Base-by-base conservation (phyloP, 192 early-diverging fungal species). In the Physocladia obscura region DNA sequence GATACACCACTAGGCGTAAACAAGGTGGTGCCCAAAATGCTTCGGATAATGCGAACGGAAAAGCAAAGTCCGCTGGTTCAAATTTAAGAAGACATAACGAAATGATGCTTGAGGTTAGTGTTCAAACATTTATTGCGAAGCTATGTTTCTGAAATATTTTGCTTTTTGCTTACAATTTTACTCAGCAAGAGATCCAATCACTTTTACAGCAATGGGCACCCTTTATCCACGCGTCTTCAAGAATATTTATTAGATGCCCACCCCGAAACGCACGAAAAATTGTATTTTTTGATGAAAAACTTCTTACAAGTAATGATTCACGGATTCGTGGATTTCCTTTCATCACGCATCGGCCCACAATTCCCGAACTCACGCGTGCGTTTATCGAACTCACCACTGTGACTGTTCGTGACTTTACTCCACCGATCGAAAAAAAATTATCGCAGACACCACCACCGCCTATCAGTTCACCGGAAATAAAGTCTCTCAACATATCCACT, bases 1-100 rank as follows among this genome's bases (percentile, higher is more conserved):
- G 97, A 37, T 99, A 99, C 77, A 99, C 97, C 3, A 96, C 94
- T 3, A 88, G 97, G 35, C 80, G 90, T 59, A 97, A 98, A 69
- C 97, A 99, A 75, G 97, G 97, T 70, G 95, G 95, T 0, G 84
- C 92, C 24, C 97, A 99, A 78, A 36, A 22, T 49, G 78, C 79
- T 24, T 87, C 92, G 56, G 94, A 96, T 79, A 84, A 77, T 38
- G 76, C 89, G 3, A 93, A 93, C 71, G 94, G 94, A 32, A 74
- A 84, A 26, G 86, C 93, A 26, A 86, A 92, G 69, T 88, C 93
- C 26, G 97, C 95, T 3, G 97, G 97, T 40, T 91, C 97, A 0
- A 86, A 88, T 49, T 83, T 99, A 49, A 82, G 97, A 36, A 78
- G 93, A 68, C 89, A 95, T 77, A 97, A 99, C 75, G 95, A 99